Percentiles rank a stretch among this genome's conserved stretches.
These are phyloP conservation scores for Nakazawaea peltata DNA, from an alignment of 805 yeast species.

Conservation along the genomic window DNA sequence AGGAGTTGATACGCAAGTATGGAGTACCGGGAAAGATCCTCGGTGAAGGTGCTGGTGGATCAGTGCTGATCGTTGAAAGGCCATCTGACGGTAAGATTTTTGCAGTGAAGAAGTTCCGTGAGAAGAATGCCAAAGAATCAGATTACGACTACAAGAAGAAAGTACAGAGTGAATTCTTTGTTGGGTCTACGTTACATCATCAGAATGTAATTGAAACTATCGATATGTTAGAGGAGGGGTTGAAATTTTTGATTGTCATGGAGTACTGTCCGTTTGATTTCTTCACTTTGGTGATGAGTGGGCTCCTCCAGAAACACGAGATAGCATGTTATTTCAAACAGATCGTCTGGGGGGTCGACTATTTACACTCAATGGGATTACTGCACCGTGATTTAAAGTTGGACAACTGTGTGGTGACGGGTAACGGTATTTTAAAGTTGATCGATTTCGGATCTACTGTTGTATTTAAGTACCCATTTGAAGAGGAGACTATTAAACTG, in stretches of 20 bases:
- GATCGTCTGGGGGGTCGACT: slow-evolving; percentile 63
- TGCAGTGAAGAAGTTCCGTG: slow-evolving; percentile 84
- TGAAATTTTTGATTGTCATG: slow-evolving; percentile 70
- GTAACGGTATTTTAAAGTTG: slow-evolving; percentile 68
- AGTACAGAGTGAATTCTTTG: slow-evolving; percentile 73
- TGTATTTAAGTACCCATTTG: slow-evolving; percentile 63
- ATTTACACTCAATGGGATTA: slow-evolving; percentile 73
- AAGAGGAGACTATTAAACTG: slow-evolving; percentile 51
- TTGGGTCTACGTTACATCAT: slow-evolving; percentile 74
- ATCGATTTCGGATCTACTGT: slow-evolving; percentile 94
- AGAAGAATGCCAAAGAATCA: slow-evolving; percentile 52
- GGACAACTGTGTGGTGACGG: slow-evolving; percentile 84
- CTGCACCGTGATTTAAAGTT: slow-evolving; percentile 91
- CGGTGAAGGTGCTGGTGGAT: slow-evolving; percentile 95
- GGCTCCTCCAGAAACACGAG: slow-evolving; percentile 64
- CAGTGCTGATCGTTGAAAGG: slow-evolving; percentile 72
- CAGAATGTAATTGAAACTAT: slow-evolving; percentile 74
- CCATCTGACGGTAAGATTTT: slow-evolving; percentile 52
- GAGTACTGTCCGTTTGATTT: slow-evolving; percentile 90
- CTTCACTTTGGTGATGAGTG: slow-evolving; percentile 88
- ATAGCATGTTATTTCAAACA: slow-evolving; percentile 79
- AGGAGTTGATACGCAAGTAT: slow-evolving; percentile 48
- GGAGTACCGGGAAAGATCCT: slow-evolving; percentile 66
- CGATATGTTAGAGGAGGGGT: slow-evolving; percentile 68
- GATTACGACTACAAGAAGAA: slow-evolving; percentile 67